A percentile compares a stretch with the other conserved stretches of the same genome.
Evolutionary conservation across 441 rosid species (phyloP).

Genomic region (Mallotus repandus): DNA sequence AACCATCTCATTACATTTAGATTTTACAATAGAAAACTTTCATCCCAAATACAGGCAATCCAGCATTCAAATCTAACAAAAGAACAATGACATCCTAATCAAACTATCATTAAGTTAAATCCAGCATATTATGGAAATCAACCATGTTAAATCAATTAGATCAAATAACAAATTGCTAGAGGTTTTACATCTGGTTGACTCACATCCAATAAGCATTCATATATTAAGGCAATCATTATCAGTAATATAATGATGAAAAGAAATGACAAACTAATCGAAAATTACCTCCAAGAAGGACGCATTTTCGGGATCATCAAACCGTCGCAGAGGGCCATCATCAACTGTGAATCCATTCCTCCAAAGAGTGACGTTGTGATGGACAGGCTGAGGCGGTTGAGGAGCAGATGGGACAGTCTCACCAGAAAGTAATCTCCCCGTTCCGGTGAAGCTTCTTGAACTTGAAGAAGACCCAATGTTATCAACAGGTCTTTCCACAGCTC

Average conservation of each 20-base stretch:
- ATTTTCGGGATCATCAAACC: slow-evolving; percentile 89
- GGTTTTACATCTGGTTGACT: too few relatives aligned
- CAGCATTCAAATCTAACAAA: background rate
- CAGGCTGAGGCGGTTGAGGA: slow-evolving; percentile 69
- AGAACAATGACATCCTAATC: too few relatives aligned
- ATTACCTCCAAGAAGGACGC: slow-evolving; percentile 87
- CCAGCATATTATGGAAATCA: background rate
- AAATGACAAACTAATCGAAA: background rate
- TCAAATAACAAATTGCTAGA: too few relatives aligned
- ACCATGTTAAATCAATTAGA: too few relatives aligned
- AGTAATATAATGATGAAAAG: background rate
- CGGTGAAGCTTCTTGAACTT: slow-evolving; percentile 78
- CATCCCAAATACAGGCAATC: background rate
- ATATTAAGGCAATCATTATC: background rate
- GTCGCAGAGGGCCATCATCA: slow-evolving; percentile 86
- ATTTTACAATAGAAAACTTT: background rate
- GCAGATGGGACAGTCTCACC: slow-evolving; percentile 67
- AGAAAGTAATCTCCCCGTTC: slow-evolving; percentile 78
- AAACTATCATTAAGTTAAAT: too few relatives aligned
- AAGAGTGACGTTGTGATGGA: slow-evolving; percentile 72
- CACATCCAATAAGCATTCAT: background rate
- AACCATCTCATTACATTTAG: background rate
- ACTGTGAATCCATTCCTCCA: slow-evolving; percentile 97
- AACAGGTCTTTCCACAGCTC: slow-evolving; percentile 63
- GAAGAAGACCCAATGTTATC: slow-evolving; percentile 51